Percentiles rank a stretch among this genome's conserved stretches.
Conservation (phyloP, 2,329 filamentous ascomycete genomes). For the Phaeosphaeriaceae sp. region DNA sequence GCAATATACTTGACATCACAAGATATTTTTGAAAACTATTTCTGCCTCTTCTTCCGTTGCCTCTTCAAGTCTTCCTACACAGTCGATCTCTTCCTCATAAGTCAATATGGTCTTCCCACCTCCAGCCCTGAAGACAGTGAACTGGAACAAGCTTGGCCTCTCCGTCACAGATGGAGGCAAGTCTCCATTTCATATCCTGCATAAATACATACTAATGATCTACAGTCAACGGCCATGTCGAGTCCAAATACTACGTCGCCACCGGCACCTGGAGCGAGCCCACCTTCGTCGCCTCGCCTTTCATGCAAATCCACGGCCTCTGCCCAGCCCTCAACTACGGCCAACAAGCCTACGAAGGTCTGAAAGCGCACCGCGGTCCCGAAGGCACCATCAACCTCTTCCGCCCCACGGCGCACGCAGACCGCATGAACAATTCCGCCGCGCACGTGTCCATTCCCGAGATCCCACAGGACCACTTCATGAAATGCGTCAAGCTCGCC, state of each 20-base stretch:
- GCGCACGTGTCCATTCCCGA: constrained; percentile 39
- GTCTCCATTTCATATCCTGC: not conserved
- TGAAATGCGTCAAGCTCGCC: constrained; percentile 31
- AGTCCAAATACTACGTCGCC: constrained; percentile 14
- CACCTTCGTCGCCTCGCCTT: constrained; percentile 18
- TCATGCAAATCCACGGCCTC: constrained; percentile 28
- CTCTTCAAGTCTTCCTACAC: not conserved
- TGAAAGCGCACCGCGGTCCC: constrained; percentile 25
- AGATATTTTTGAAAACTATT: not conserved
- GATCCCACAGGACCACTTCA: constrained; percentile 37
- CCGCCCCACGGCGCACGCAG: constrained; percentile 38
- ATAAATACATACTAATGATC: not conserved
- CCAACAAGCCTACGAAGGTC: constrained; percentile 29
- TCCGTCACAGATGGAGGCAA: constrained; percentile 6
- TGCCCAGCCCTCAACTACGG: constrained; percentile 30
- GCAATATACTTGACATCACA: not conserved
- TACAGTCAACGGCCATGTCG: constrained; percentile 27
- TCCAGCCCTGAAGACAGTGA: constrained; percentile 14
- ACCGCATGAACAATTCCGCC: constrained; percentile 36
- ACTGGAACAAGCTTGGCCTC: constrained; percentile 21
- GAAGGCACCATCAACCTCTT: constrained; percentile 41
- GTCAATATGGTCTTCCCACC: constrained; percentile 17
- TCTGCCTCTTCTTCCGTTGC: not conserved
- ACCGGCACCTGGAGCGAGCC: constrained; percentile 23
- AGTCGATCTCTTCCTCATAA: not conserved